Evolutionary conservation across 2,329 filamentous ascomycete species (phyloP).

Genomic region (Aaosphaeria pasadenensis): DNA sequence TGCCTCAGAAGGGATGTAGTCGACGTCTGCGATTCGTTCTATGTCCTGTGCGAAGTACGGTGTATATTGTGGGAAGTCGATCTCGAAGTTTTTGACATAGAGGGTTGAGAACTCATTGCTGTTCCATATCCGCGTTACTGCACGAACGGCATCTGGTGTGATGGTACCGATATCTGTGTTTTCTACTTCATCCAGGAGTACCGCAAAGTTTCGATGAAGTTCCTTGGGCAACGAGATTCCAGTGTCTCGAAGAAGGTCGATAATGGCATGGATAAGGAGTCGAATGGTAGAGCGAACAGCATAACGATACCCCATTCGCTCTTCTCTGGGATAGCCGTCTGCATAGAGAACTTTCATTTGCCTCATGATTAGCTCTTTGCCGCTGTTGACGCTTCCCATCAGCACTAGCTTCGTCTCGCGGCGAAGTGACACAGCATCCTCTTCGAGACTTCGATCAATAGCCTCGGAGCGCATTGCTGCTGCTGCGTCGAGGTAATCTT

Average conservation of each 20-base stretch:
- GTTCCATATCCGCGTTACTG: constrained; percentile 26
- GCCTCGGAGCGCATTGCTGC: constrained; percentile 32
- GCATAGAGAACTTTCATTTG: constrained; percentile 35
- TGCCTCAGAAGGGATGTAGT: constrained; percentile 31
- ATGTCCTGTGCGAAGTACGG: constrained; percentile 30
- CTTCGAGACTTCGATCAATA: constrained; percentile 31
- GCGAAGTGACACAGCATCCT: constrained; percentile 28
- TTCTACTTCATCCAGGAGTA: constrained; percentile 33
- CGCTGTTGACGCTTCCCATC: constrained; percentile 24
- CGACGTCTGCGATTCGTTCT: constrained; percentile 18
- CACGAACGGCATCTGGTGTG: constrained; percentile 22
- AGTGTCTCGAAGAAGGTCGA: constrained; percentile 32
- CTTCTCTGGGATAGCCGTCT: constrained; percentile 27
- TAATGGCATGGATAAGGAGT: constrained; percentile 33
- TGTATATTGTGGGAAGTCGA: constrained; percentile 34
- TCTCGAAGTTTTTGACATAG: constrained; percentile 34
- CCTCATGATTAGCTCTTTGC: constrained; percentile 35
- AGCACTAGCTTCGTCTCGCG: constrained; percentile 34
- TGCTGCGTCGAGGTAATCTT: constrained; percentile 30
- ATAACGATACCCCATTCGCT: constrained; percentile 24
- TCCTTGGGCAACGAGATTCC: constrained; percentile 24
- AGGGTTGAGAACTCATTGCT: constrained; percentile 29
- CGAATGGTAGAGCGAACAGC: constrained; percentile 28
- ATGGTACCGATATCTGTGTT: constrained; percentile 21
- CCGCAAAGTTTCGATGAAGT: constrained; percentile 27